Conservation (phyloP, 2,329 filamentous ascomycete genomes). For the Neofusicoccum kwambonambiense region DNA sequence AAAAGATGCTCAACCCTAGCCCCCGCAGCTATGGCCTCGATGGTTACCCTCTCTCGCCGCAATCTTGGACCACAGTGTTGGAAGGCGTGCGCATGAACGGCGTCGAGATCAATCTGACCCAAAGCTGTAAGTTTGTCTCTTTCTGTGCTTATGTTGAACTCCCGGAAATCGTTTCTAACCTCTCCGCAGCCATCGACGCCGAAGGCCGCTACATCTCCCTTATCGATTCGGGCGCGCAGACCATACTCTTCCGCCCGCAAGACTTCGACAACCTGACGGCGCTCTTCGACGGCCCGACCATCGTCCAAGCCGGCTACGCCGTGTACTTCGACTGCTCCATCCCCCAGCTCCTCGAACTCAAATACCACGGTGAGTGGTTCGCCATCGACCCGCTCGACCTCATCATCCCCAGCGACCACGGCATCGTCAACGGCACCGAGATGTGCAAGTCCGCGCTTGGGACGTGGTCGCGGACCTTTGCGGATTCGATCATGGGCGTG, state of each 20-base stretch:
- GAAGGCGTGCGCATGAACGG: slow-evolving; percentile 3
- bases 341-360: slow-evolving; percentile 1
- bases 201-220: neutral
- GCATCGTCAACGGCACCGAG: neutral
- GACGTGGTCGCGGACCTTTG: neutral
- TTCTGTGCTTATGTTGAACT: neutral
- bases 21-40: neutral
- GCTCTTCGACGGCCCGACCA: neutral
- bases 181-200: neutral
- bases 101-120: neutral
- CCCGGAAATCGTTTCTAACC: neutral
- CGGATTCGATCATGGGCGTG: neutral
- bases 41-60: neutral
- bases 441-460: slow-evolving; percentile 10
- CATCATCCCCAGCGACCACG: neutral
- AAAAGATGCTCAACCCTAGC: neutral
- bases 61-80: neutral
- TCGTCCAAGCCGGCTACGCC: neutral
- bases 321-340: neutral
- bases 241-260: neutral
- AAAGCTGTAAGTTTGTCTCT: neutral
- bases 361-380: slow-evolving; percentile 1
- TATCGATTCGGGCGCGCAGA: neutral
- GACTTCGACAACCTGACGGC: neutral
- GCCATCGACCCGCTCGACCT: slow-evolving; percentile 7